A percentile compares a stretch with the other conserved stretches of the same genome.
phyloP scores from a whole-genome alignment of 2,329 filamentous ascomycete species.

The Aureobasidium mangrovei region DNA sequence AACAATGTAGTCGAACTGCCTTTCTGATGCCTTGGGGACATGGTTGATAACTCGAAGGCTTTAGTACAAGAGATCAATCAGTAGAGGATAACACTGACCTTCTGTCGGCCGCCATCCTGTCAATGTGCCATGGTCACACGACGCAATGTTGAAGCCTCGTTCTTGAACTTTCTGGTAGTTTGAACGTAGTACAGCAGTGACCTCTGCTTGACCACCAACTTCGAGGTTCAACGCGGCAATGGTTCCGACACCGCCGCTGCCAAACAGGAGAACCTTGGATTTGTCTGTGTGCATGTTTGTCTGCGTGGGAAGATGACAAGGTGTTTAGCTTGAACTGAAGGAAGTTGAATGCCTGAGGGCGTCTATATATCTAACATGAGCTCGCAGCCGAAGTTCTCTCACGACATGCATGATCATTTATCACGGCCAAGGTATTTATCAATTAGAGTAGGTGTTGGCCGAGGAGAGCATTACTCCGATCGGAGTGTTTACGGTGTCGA shows the following conservation, averaged over 20 bases:
- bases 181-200: slow-evolving; percentile 49
- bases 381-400: not conserved
- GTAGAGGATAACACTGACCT: not conserved
- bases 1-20: slow-evolving; percentile 45
- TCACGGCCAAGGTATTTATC: slow-evolving; percentile 1
- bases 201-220: slow-evolving; percentile 39
- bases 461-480: not conserved
- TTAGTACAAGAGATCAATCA: slow-evolving; percentile 10
- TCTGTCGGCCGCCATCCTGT: slow-evolving; percentile 39
- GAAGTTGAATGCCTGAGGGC: not conserved
- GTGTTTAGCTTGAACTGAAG: not conserved
- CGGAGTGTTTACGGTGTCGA: not conserved
- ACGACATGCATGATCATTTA: not conserved
- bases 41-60: slow-evolving; percentile 35
- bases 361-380: slow-evolving; percentile 8
- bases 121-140: slow-evolving; percentile 46
- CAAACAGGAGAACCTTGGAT: slow-evolving; percentile 42
- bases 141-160: slow-evolving; percentile 47
- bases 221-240: slow-evolving; percentile 49
- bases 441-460: slow-evolving; percentile 4
- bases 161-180: slow-evolving; percentile 43
- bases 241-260: slow-evolving; percentile 48
- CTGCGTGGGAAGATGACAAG: not conserved
- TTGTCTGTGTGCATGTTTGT: slow-evolving; percentile 9
- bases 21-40: slow-evolving; percentile 38